Percentiles rank a stretch among this genome's conserved stretches.
Evolutionary conservation across 2,329 filamentous ascomycete genomes (phyloP).

Genomic region (Fusarium marasasianum): DNA sequence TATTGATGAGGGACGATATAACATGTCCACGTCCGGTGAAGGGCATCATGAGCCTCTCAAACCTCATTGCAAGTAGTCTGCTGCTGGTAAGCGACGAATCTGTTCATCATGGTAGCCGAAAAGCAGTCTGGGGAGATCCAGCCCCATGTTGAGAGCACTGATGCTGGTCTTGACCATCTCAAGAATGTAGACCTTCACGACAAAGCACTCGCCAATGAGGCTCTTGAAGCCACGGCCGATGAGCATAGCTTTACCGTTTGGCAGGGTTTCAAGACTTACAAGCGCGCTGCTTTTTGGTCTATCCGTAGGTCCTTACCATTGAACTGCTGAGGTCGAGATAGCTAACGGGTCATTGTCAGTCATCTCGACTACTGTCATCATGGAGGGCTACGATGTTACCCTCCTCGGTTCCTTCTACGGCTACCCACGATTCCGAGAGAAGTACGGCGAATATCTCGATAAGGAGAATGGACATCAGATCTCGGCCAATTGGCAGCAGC

Average conservation of each 20-base stretch:
- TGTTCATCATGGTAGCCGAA: constrained; percentile 36
- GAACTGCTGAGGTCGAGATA: not conserved
- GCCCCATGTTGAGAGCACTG: constrained; percentile 45
- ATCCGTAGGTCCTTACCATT: constrained; percentile 39
- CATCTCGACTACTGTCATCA: constrained; percentile 58
- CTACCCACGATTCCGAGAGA: constrained; percentile 51
- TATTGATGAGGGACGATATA: constrained; percentile 12
- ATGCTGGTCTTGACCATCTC: constrained; percentile 44
- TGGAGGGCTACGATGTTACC: constrained; percentile 62
- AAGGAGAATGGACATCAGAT: constrained; percentile 55
- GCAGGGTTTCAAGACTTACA: constrained; percentile 52
- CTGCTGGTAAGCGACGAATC: constrained; percentile 2
- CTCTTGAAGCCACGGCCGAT: constrained; percentile 48
- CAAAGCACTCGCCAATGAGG: constrained; percentile 51
- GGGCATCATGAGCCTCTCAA: not conserved
- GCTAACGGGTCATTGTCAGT: constrained; percentile 38
- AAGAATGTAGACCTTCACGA: constrained; percentile 48
- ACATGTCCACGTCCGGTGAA: not conserved
- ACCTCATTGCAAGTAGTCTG: not conserved
- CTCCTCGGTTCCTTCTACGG: constrained; percentile 58
- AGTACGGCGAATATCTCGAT: constrained; percentile 52
- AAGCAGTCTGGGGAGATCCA: constrained; percentile 31
- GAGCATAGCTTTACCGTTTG: constrained; percentile 50
- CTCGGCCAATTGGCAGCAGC: constrained; percentile 61
- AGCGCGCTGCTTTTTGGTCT: constrained; percentile 53